phyloP scores from a whole-genome alignment of 2,329 filamentous ascomycete species.

The Colletotrichum sp. region DNA sequence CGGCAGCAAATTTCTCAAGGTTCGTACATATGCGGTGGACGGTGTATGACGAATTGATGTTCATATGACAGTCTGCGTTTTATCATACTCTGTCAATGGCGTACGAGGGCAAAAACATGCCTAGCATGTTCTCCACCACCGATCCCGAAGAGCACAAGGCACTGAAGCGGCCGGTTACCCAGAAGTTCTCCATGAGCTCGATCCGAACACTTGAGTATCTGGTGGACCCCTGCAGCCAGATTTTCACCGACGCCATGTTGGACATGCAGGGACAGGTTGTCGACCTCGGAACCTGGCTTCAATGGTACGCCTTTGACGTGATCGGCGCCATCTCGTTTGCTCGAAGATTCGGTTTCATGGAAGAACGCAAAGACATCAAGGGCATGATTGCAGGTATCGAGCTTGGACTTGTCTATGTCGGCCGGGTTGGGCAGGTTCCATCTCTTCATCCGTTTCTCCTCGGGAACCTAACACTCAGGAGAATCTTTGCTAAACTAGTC shows the following conservation, averaged over 20 bases:
- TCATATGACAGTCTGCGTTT: neutral
- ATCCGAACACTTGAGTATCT: neutral
- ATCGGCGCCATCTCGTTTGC: neutral
- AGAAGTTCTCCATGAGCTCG: neutral
- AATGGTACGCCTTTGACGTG: neutral
- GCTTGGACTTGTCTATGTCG: neutral
- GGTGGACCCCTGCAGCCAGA: neutral
- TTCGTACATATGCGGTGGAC: neutral
- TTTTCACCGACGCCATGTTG: neutral
- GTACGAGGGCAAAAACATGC: neutral
- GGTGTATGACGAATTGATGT: rapidly evolving
- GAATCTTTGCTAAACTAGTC: neutral
- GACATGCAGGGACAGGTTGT: neutral
- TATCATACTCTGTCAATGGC: neutral
- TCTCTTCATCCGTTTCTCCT: neutral
- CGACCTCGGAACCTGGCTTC: neutral
- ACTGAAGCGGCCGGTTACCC: neutral
- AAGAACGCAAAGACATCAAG: neutral
- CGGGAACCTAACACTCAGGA: neutral
- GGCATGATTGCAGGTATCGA: neutral
- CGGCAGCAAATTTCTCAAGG: neutral
- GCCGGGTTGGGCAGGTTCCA: neutral
- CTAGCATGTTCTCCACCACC: neutral
- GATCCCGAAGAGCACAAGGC: neutral
- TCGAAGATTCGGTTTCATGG: neutral